Evolutionary conservation across 2,329 filamentous ascomycete genomes (phyloP).

Genomic region (Pseudogymnoascus sp.): DNA sequence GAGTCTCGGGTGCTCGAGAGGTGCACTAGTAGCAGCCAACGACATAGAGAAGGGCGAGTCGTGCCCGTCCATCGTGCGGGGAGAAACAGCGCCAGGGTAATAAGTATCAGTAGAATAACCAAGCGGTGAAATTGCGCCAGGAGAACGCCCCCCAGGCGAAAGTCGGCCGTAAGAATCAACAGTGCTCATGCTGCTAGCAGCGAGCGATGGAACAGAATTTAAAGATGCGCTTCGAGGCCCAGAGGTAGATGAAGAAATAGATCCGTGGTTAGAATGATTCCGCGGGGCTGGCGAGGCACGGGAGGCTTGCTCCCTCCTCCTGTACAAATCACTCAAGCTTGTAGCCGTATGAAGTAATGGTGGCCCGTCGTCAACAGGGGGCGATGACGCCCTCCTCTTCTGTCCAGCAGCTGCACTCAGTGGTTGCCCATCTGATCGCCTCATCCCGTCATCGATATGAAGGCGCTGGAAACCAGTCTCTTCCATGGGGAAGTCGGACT

Average conservation of each 20-base stretch:
- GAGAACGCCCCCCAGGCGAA: slow-evolving; percentile 50
- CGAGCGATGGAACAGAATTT: slow-evolving; percentile 50
- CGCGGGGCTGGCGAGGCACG: slow-evolving; percentile 44
- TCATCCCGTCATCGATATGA: slow-evolving; percentile 42
- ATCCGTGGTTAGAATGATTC: slow-evolving; percentile 49
- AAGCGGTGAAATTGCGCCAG: not conserved
- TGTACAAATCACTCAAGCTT: slow-evolving; percentile 27
- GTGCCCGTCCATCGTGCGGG: slow-evolving; percentile 27
- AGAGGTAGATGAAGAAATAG: slow-evolving; percentile 58
- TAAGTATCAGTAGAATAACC: not conserved
- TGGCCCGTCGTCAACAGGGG: slow-evolving; percentile 43
- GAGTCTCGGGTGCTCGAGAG: slow-evolving; percentile 26
- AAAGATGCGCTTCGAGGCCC: slow-evolving; percentile 52
- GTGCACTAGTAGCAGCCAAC: slow-evolving; percentile 31
- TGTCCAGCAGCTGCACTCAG: slow-evolving; percentile 38
- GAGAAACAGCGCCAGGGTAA: slow-evolving; percentile 24
- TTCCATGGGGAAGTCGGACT: slow-evolving; percentile 41
- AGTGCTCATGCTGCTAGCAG: slow-evolving; percentile 54
- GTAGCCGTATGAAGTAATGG: slow-evolving; percentile 25
- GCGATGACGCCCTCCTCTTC: slow-evolving; percentile 56
- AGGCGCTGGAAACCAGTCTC: slow-evolving; percentile 42
- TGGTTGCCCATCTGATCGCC: slow-evolving; percentile 22
- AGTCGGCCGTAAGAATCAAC: slow-evolving; percentile 50
- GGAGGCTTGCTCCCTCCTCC: slow-evolving; percentile 35
- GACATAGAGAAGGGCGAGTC: slow-evolving; percentile 46